Conservation (phyloP, 352 stramenopile species). For the Phytophthora cajani region DNA sequence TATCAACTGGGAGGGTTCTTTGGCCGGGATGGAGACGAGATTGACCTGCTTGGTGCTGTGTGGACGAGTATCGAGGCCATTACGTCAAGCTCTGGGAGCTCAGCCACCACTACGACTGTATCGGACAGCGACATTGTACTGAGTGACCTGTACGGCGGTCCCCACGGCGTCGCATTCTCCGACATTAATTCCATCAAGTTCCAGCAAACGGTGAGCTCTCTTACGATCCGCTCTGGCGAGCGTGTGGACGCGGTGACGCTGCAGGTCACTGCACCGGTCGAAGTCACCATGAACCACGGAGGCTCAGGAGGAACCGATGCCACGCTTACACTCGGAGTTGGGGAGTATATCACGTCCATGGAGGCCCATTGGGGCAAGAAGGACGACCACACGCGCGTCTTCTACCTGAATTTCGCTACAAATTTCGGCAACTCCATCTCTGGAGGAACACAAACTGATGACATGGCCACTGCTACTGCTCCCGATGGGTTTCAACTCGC, state of each 20-base stretch:
- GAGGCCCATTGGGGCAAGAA: slow-evolving; percentile 36
- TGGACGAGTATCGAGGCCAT: slow-evolving; percentile 25
- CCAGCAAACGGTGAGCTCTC: slow-evolving; percentile 16
- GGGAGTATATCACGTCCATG: slow-evolving; percentile 34
- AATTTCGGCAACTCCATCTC: slow-evolving; percentile 30
- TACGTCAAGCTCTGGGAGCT: slow-evolving; percentile 3
- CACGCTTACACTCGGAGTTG: slow-evolving; percentile 23
- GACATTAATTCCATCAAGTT: slow-evolving; percentile 30
- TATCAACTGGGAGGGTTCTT: slow-evolving; percentile 34
- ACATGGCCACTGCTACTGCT: slow-evolving; percentile 19
- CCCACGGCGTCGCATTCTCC: slow-evolving; percentile 30
- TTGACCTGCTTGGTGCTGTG: slow-evolving; percentile 27
- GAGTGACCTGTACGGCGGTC: slow-evolving; percentile 26
- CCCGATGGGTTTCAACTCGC: slow-evolving; percentile 29
- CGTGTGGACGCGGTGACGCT: slow-evolving; percentile 31
- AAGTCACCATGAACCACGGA: slow-evolving; percentile 30
- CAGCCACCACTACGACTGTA: background rate
- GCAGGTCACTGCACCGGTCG: slow-evolving; percentile 12
- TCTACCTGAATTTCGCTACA: slow-evolving; percentile 32
- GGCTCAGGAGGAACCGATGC: slow-evolving; percentile 18
- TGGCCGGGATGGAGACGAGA: slow-evolving; percentile 32
- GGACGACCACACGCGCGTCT: slow-evolving; percentile 28
- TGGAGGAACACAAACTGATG: slow-evolving; percentile 26
- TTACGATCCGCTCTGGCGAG: slow-evolving; percentile 26
- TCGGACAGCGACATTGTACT: slow-evolving; percentile 26